Evolutionary conservation across 2,329 filamentous ascomycete species (phyloP).

Genomic region (Aspergillus fumigatus): DNA sequence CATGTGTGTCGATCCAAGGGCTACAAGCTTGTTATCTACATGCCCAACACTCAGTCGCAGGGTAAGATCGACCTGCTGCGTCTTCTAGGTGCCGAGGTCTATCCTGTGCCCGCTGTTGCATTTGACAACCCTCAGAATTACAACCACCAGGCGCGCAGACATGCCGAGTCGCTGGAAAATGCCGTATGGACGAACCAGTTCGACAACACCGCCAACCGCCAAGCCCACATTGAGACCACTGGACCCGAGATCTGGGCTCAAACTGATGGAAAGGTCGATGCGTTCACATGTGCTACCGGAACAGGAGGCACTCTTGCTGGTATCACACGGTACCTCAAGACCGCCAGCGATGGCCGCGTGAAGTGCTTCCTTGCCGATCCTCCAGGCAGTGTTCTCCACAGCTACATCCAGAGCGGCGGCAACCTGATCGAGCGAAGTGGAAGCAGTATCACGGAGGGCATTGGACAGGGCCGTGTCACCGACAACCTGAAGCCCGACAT

Average conservation of each 20-base stretch:
- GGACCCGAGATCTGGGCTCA: conserved; percentile 97
- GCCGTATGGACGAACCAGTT: conserved; percentile 99
- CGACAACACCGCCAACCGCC: conserved; percentile 90
- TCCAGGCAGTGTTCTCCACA: conserved; percentile 87
- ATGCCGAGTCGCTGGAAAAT: conserved; percentile 80
- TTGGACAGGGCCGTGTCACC: conserved; percentile 94
- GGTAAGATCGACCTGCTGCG: conserved; percentile 94
- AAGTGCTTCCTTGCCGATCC: conserved; percentile 91
- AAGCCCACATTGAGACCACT: conserved; percentile 93
- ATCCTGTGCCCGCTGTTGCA: conserved; percentile 90
- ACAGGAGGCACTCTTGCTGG: conserved; percentile 90
- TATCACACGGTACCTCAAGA: conserved; percentile 82
- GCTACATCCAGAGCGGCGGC: conserved; percentile 81
- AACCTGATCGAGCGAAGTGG: conserved; percentile 76
- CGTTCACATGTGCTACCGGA: conserved; percentile 92
- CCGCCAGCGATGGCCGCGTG: conserved; percentile 69
- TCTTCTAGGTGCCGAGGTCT: conserved; percentile 87
- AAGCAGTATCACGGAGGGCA: conserved; percentile 93
- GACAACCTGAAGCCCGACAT: conserved; percentile 88
- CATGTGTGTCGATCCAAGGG: conserved; percentile 91
- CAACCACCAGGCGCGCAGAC: conserved; percentile 89
- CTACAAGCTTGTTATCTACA: conserved; percentile 97
- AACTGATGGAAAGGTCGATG: conserved; percentile 78
- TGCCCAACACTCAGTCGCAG: conserved; percentile 98
- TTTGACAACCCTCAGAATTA: conserved; percentile 96